Base-by-base conservation (phyloP, 176 grass and related monocot species). In the Hordeum marinum region DNA sequence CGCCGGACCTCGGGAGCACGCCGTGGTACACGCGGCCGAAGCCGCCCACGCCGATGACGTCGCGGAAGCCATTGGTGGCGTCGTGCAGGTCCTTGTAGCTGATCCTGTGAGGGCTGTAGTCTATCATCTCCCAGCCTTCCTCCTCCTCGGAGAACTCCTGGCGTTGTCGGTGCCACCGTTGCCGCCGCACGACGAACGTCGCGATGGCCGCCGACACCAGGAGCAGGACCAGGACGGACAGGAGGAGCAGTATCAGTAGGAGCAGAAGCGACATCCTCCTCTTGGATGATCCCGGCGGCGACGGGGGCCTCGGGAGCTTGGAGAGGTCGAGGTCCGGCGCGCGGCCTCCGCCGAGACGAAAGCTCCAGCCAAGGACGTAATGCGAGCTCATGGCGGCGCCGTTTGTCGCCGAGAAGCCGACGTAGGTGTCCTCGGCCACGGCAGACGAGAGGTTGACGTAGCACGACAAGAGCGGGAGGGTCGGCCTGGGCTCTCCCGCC, bases 351-450 rank as follows among this genome's bases (percentile, higher is more conserved):
- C 91, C 83, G 63, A 91, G 82, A 13, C 75, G 89, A 59, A 95
- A 95, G 48, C 90, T 93, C 93, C 93, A 95, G 54, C 88, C 93
- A 5, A 92, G 77, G 0, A 95, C 72, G 85, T 86, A 95, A 85
- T 95, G 90, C 23, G 70, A 78, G 79, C 88, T 83, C n/a, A 83
- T 37, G 43, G 85, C 90, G 6, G 88, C 85, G 32, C 93, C 93
- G 9, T 90, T 95, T 11, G 93, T 85, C 3, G 83, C 87, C 7
- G 93, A 90, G 83, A 95, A 95, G 10, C 93, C 88, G 21, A 91
- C 88, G 21, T 80, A 95, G 31, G 91, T 91, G 2, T 72, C 32
- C 24, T 89, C 76, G 0, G 81, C 26, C 14, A 93, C 20, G 2
- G 12, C 26, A 0, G 80, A 80, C 14, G 93, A 89, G 79, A 95